Conservation (phyloP, 495 filamentous ascomycete species). For the Penicillium paxilli region DNA sequence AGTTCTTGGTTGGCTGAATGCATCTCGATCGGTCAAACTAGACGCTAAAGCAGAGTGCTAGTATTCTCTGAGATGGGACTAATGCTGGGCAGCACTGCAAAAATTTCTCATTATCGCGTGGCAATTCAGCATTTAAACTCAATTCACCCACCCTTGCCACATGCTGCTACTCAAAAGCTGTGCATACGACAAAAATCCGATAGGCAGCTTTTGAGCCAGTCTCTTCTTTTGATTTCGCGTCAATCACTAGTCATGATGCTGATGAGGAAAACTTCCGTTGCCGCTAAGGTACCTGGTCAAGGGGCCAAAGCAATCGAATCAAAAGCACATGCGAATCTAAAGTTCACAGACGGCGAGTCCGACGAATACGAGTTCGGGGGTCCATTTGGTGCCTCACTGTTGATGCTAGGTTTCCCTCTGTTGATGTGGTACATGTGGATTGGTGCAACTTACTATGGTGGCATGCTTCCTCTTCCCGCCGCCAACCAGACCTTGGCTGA, state of each 20-base stretch:
- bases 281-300: neutral
- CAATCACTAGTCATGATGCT: neutral
- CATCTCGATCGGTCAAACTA: neutral
- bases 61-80: neutral
- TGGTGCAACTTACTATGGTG: constrained; percentile 84
- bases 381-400: constrained; percentile 62
- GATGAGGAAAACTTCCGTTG: neutral
- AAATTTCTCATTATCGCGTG: neutral
- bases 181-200: neutral
- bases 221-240: neutral
- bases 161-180: neutral
- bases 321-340: neutral
- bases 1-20: neutral
- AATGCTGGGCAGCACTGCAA: neutral
- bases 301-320: neutral
- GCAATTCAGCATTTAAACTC: neutral
- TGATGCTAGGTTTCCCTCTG: constrained; percentile 86
- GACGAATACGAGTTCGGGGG: constrained; percentile 82
- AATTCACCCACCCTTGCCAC: neutral
- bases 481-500: constrained; percentile 58
- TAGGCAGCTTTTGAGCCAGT: neutral
- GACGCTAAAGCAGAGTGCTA: neutral
- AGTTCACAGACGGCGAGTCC: constrained; percentile 3
- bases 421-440: constrained; percentile 99
- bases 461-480: constrained; percentile 70